Evolutionary conservation across 108 stramenopile genomes (phyloP), one percentile per base, ranked within the genome.

Genomic region (Conticribra weissflogii): DNA sequence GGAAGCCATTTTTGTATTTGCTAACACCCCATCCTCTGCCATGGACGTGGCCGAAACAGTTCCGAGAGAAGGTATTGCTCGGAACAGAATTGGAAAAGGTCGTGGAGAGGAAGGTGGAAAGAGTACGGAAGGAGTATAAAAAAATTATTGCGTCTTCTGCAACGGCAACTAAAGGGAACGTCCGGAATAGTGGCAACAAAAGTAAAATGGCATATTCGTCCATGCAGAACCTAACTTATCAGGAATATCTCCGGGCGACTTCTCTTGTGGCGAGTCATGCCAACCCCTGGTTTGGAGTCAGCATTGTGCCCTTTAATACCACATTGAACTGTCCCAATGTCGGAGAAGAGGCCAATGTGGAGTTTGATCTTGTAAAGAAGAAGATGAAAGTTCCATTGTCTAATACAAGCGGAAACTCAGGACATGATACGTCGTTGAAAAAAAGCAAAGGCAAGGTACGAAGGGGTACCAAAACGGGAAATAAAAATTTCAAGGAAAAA

Each of bases 201-300:
- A 22, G 63, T 18, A 15, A 36, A 21, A 24, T 45, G 9, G 18
- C 46, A 7, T 3, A 44, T 28, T 41, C 21, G 3, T 47, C 36
- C 29, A 56, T 72, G n/a, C n/a, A n/a, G n/a, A n/a, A n/a, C n/a
- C n/a, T n/a, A 28, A 45, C 54, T 16, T 60, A 56, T 71, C 59
- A 56, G 56, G 71, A 72, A 29, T 72, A 72, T 63, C 33, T 72
- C 50, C 32, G 63, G 45, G 61, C 71, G 28, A 49, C 44, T 0
- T 47, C 54, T n/a, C 34, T 72, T 36, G 44, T 72, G 1, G 18
- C 29, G 19, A 72, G 71, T 48, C 71, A 72, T 47, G 61, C 71
- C 18, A 72, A 72, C 53, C 71, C 71, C 30, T 72, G 60, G 60
- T 72, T 72, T 46, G 71, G 62, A 31, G 61, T 63, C 2, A 53